Conservation (phyloP, 208 protist species). For the Trypanosoma cruzi region DNA sequence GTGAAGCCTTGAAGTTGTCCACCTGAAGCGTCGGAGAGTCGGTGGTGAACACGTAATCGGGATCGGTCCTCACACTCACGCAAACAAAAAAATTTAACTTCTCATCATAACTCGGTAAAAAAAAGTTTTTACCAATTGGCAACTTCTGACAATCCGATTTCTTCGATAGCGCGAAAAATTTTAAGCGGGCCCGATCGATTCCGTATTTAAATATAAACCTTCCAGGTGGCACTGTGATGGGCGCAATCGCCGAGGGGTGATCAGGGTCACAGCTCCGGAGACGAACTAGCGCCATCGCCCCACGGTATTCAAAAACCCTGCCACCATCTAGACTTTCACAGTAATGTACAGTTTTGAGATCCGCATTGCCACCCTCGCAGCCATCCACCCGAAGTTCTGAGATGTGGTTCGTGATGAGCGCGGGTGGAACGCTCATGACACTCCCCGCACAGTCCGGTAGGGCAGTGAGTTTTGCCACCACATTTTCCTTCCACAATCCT, state of each 20-base stretch:
- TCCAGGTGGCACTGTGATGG: constrained; percentile 34
- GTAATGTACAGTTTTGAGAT: constrained; percentile 44
- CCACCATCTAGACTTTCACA: constrained; percentile 54
- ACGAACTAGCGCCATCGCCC: constrained; percentile 50
- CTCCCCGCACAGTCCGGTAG: constrained; percentile 33
- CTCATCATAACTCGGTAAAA: constrained; percentile 43
- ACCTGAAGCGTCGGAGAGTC: constrained; percentile 46
- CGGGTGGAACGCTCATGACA: constrained; percentile 30
- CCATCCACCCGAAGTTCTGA: constrained; percentile 40
- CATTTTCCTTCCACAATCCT: constrained; percentile 24
- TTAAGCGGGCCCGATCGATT: constrained; percentile 39
- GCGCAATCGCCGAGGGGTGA: constrained; percentile 23
- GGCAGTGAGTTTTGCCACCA: constrained; percentile 38
- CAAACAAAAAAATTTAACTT: constrained; percentile 60
- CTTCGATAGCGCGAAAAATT: constrained; percentile 33
- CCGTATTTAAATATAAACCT: constrained; percentile 44
- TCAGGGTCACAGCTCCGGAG: constrained; percentile 34
- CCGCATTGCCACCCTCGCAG: constrained; percentile 30
- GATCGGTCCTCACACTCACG: constrained; percentile 25
- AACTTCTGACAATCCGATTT: constrained; percentile 33
- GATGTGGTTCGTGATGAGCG: constrained; percentile 22
- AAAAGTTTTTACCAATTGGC: constrained; percentile 21
- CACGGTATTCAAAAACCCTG: constrained; percentile 35
- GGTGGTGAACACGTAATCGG: constrained; percentile 54
- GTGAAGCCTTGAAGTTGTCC: constrained; percentile 40